Base-by-base conservation (phyloP, 768 basidiomycete species). In the Leccinellum rugosiceps region DNA sequence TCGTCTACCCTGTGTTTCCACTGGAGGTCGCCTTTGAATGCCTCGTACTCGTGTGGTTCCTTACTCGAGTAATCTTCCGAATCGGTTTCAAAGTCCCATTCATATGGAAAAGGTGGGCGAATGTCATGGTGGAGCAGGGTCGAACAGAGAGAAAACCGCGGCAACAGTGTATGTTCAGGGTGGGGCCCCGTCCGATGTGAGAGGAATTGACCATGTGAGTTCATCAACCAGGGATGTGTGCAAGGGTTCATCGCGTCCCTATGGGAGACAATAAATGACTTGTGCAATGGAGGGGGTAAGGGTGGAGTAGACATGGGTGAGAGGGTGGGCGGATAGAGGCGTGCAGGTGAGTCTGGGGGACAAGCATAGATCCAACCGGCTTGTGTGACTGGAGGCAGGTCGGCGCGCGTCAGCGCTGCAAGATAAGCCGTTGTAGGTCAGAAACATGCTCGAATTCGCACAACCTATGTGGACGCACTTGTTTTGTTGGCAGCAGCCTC, bases 1-100 rank as follows among this genome's bases (percentile, higher is more conserved):
- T 86, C 82, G 65, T 87, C 80, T 1, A 72, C 28, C 73, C 87
- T 91, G 31, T 80, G 76, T 15, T 84, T 80, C 82, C 86, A 93
- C 0, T 76, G 77, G 9, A 85, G 80, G 68, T 90, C 83, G 3
- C 62, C 68, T 61, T 84, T 75, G 17, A 55, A 67, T 3, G 67
- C 67, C 3, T 74, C 73, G 6, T 76, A 31, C 1, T 19, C 38
- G 3, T 54, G 35, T 4, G 17, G 6, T 8, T 28, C 21, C 5
- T 31, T 13, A 3, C 17, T 45, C 3, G 10, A 10, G 15, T 23
- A 8, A 5, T 3, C 34, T 30, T 50, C 38, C 8, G 41, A n/a
- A 10, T 65, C 65, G 6, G 77, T 67, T 14, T 79, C 78, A 7
- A 75, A 77, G 0, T 77, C 51, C 80, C 80, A 85, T 15, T 71